Evolutionary conservation across 805 yeast species (phyloP).

Genomic region (Metschnikowia picachoensis): DNA sequence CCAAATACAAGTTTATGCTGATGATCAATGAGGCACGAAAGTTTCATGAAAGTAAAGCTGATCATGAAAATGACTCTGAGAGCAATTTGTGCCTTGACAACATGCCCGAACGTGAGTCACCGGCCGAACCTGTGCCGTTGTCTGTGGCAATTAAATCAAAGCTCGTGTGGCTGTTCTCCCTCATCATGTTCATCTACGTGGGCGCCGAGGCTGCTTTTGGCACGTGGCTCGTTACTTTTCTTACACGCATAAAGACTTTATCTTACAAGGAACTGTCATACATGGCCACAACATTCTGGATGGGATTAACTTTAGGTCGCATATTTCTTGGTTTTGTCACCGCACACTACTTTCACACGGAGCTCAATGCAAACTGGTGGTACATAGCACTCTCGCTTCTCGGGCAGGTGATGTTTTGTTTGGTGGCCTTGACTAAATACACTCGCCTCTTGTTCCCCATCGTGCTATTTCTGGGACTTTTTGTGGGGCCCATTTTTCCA

Average conservation of each 20-base stretch:
- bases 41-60: neutral
- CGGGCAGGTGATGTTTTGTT: conserved; percentile 27
- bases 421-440: conserved; percentile 28
- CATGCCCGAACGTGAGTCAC: neutral
- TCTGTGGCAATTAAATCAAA: conserved; percentile 32
- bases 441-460: conserved; percentile 28
- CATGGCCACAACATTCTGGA: conserved; percentile 51
- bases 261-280: conserved; percentile 40
- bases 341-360: conserved; percentile 44
- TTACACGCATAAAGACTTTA: conserved; percentile 36
- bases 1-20: conserved; percentile 36
- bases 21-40: conserved; percentile 13
- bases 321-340: conserved; percentile 50
- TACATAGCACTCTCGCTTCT: conserved; percentile 32
- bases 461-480: conserved; percentile 42
- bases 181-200: conserved; percentile 44
- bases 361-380: conserved; percentile 41
- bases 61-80: conserved; percentile 1
- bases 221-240: conserved; percentile 48
- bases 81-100: neutral
- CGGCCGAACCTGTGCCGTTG: conserved; percentile 19
- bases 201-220: conserved; percentile 55
- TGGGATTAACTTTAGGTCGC: conserved; percentile 48
- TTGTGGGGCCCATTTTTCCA: conserved; percentile 58
- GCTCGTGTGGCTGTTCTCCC: conserved; percentile 39